Base-by-base conservation (phyloP, 495 filamentous ascomycete species). In the Hypoxylon fuscum region DNA sequence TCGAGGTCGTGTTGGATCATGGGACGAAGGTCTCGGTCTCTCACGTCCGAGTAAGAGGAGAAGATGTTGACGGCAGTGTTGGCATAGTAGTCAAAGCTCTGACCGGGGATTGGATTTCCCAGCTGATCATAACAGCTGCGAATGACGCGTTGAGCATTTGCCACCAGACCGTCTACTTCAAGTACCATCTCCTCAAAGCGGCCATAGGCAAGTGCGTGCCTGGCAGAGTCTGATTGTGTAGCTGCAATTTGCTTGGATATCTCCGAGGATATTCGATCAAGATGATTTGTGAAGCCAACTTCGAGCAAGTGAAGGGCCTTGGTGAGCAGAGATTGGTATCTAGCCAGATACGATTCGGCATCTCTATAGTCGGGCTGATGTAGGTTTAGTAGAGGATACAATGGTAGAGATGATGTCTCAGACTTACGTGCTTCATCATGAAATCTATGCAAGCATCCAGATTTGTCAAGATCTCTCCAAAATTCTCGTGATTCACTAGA, bases 361-460 rank as follows among this genome's bases (percentile, higher is more conserved):
- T 98, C 95, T 53, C 89, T 88, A 75, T 97, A 96, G 6, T 86
- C 82, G 12, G 89, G 83, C 88, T 96, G 65, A 12, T 59, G 17
- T 10, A 35, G 49, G 51, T 57, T 79, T 38, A 76, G 68, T 63
- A 72, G 66, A 62, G 21, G 51, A 1, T 11, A 6, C 1, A 5
- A 42, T 44, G 6, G 10, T 1, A 45, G 10, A 15, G 17, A 38
- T 6, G 31, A 11, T 17, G 11, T 5, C 25, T 9, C 1, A 29
- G 66, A 81, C 88, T 71, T 64, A 93, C 90, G 77, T 96, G 90
- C 47, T 81, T 75, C 51, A 88, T 82, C 92, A 96, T 96, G 64
- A 96, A 96, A 43, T 86, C 90, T 64, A 98, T 82, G 71, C 95
- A 98, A 44, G 87, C 84, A 72, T 98, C 93, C 11, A 98, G 77